Evolutionary conservation across 306 rosid genomes (phyloP).

Genomic region (Rosa lucieae): DNA sequence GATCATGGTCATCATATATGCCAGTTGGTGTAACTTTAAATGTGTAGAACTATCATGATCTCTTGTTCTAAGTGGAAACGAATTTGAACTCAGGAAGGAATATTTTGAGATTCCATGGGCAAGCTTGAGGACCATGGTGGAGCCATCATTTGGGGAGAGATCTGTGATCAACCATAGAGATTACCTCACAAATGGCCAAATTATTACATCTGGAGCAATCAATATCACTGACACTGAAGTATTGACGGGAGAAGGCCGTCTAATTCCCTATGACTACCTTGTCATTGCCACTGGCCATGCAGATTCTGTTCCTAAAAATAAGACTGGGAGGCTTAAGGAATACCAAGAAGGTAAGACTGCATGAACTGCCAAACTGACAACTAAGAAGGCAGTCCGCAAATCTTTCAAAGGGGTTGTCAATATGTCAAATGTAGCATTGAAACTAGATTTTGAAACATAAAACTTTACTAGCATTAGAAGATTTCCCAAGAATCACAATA

Average conservation of each 20-base stretch:
- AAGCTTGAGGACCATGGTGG: conserved; percentile 75
- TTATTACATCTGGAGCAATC: conserved; percentile 48
- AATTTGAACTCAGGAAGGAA: conserved; percentile 63
- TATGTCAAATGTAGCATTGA: background rate
- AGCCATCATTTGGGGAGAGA: conserved; percentile 68
- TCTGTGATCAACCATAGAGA: conserved; percentile 61
- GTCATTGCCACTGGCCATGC: conserved; percentile 76
- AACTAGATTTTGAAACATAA: background rate
- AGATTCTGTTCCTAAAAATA: conserved; percentile 46
- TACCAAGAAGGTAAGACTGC: conserved; percentile 47
- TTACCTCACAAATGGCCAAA: conserved; percentile 47
- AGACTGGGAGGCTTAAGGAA: conserved; percentile 49
- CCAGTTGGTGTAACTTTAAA: background rate
- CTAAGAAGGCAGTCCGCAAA: conserved; percentile 5
- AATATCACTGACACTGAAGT: conserved; percentile 56
- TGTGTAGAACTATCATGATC: background rate
- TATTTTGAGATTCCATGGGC: conserved; percentile 89
- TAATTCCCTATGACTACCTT: conserved; percentile 54
- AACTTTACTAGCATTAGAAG: background rate
- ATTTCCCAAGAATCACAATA: background rate
- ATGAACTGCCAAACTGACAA: background rate
- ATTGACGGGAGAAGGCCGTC: conserved; percentile 52
- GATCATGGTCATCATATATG: background rate
- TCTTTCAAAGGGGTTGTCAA: background rate
- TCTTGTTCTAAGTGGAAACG: conserved; percentile 13